Base-by-base conservation (phyloP, 2,329 filamentous ascomycete genomes). In the Corinectria fuckeliana region DNA sequence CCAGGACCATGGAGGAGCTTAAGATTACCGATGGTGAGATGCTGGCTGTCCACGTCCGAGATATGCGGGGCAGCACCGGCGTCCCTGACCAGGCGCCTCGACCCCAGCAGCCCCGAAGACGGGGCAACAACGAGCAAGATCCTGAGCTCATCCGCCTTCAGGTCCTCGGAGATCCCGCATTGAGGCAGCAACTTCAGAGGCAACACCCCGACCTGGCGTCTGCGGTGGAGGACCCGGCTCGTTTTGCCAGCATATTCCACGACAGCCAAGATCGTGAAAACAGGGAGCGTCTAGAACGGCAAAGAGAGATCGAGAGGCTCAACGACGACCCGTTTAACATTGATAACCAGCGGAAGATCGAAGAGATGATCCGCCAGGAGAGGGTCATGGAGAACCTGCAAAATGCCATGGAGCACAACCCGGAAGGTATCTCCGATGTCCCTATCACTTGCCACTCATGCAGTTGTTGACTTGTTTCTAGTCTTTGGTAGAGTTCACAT, bases 281-380 rank as follows among this genome's bases (percentile, higher is more conserved):
- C 50, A 85, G 91, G 56, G 85, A 89, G 57, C 89, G 93, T 61
- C 83, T 85, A 25, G 89, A 93, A 74, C 90, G 94, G 60, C 88
- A 93, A 74, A 88, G 91, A 52, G 88, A 94, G 74, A 93, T 97
- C 68, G 88, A 89, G 62, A 84, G 91, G 71, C 82, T 98, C 61
- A 97, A 98, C 74, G 90, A 93, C 9, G 95, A 99, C 71, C 93
- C 94, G 1, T 97, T 98, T 78, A 94, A 99, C 73, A 80, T 92
- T 23, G 93, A 97, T 65, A 92, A 93, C 8, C 95, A 99, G 78
- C 85, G 85, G 45, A 92, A 90, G 78, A 99, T 99, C 63, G 94
- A 95, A 73, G 95, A 99, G 78, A 96, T 98, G 77, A 99, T 99
- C 72, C 89, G 95, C 55, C 91, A 97, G 77, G 91, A 98, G 78